These are phyloP conservation scores for Macrotyloma uniflorum DNA, from an alignment of 306 rosid species.

Conservation along the genomic window DNA sequence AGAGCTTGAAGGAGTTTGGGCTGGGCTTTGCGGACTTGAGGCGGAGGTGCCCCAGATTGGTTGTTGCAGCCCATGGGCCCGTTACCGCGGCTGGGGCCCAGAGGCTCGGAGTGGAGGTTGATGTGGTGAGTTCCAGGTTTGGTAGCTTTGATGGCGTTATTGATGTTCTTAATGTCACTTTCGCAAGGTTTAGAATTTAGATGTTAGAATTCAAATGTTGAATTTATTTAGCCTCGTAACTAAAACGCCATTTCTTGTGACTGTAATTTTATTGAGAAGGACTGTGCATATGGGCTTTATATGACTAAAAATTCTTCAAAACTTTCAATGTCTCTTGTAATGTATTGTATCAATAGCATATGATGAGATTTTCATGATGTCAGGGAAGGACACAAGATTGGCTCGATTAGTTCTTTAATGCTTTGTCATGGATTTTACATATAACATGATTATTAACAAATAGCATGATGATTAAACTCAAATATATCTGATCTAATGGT, in stretches of 20 bases:
- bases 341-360: neutral
- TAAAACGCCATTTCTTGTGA: neutral
- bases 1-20: conserved; percentile 63
- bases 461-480: neutral
- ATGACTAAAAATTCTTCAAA: neutral
- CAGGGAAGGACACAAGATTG: neutral
- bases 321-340: neutral
- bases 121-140: conserved; percentile 67
- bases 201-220: neutral
- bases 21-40: conserved; percentile 56
- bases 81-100: conserved; percentile 67
- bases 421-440: no score
- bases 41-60: conserved; percentile 48
- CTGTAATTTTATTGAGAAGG: neutral
- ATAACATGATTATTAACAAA: no score
- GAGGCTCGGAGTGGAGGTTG: conserved; percentile 71
- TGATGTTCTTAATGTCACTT: conserved; percentile 52
- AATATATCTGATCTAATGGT: neutral
- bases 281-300: neutral
- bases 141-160: conserved; percentile 77
- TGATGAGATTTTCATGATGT: neutral
- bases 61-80: conserved; percentile 82
- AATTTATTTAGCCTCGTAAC: neutral
- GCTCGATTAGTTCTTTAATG: neutral
- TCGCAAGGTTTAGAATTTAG: conserved; percentile 36